Evolutionary conservation across 805 yeast species (phyloP).

Genomic region (Wickerhamiella lipophila): DNA sequence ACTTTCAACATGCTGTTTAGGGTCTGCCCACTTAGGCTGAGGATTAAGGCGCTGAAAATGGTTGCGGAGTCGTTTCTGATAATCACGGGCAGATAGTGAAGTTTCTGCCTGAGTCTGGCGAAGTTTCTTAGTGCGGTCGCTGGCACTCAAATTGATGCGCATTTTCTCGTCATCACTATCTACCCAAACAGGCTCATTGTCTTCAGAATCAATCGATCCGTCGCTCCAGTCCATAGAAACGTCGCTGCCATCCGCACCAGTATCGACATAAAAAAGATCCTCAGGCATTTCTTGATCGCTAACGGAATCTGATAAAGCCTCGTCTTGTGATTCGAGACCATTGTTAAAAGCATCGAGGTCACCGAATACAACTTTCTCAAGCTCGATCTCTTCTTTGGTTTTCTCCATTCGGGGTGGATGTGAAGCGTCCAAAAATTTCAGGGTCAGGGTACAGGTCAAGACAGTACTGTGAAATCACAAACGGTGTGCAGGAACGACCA

Average conservation of each 20-base stretch:
- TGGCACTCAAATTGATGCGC: slow-evolving; percentile 43
- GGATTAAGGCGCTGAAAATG: slow-evolving; percentile 69
- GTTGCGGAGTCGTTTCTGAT: slow-evolving; percentile 49
- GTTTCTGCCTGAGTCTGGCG: slow-evolving; percentile 47
- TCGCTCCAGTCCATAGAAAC: slow-evolving; percentile 28
- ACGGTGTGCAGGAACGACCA: too few relatives aligned
- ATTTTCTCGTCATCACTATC: slow-evolving; percentile 85
- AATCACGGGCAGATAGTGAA: slow-evolving; percentile 44
- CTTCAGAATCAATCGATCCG: slow-evolving; percentile 32
- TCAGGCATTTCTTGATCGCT: slow-evolving; percentile 23
- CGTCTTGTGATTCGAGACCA: slow-evolving; percentile 51
- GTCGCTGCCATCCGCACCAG: slow-evolving; percentile 30
- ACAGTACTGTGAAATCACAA: too few relatives aligned
- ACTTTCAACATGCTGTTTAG: slow-evolving; percentile 14
- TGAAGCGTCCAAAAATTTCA: slow-evolving; percentile 13
- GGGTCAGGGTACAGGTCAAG: slow-evolving; percentile 13
- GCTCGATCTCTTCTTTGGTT: slow-evolving; percentile 66
- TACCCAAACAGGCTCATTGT: slow-evolving; percentile 38
- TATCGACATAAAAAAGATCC: slow-evolving; percentile 44
- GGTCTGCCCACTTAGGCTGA: slow-evolving; percentile 66
- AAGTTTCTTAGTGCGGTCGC: slow-evolving; percentile 57
- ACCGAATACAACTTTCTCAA: slow-evolving; percentile 83
- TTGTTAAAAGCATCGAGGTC: slow-evolving; percentile 62
- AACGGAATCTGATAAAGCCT: slow-evolving; percentile 30
- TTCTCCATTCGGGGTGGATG: slow-evolving; percentile 35